Base-by-base conservation (phyloP, 139 green algal species). In the Mesostigma viride region DNA sequence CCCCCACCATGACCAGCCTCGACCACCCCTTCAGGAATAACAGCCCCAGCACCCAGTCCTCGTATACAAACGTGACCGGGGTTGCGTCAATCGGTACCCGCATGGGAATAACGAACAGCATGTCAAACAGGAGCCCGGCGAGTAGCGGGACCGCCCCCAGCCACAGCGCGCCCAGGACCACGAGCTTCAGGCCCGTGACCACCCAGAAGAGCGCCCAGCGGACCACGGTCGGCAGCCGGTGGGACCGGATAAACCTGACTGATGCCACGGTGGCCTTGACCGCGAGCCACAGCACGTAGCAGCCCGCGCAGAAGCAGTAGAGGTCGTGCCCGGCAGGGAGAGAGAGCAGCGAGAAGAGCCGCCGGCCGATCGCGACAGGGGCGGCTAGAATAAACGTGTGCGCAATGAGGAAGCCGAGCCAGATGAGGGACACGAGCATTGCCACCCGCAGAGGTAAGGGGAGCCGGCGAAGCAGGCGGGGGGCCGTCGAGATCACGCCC, bases 11-110 rank as follows among this genome's bases (percentile, higher is more conserved):
- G 26, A 75, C 59, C 6, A 71, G 26, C 27, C 68, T 65, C 11
- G 63, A 56, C 67, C 59, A 80, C 20, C 76, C n/a, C 69, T 83
- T 81, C 40, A 80, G 33, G 5, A 71, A 24, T 8, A 83, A 45
- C 59, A 83, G 31, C 8, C 77, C 77, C 3, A 78, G 48, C 2
- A 45, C 77, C 77, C 77, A 83, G 62, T 83, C 77, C 35, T 83
- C 74, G 44, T 81, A 81, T 17, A 74, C 46, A 24, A 76, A 69
- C 5, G 82, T 35, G 28, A 81, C 20, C 22, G 74, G 77, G 2
- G 64, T 70, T 44, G 81, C 57, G 62, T 73, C 47, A 17, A 58
- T 3, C 22, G 74, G 62, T 60, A 77, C 69, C 24, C 69, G 65
- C 35, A 83, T 67, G 1, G 75, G 77, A 3, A 83, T 64, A 28